These are phyloP conservation scores for Pyronema omphalodes DNA, from an alignment of 495 filamentous ascomycete genomes.

Conservation along the genomic window DNA sequence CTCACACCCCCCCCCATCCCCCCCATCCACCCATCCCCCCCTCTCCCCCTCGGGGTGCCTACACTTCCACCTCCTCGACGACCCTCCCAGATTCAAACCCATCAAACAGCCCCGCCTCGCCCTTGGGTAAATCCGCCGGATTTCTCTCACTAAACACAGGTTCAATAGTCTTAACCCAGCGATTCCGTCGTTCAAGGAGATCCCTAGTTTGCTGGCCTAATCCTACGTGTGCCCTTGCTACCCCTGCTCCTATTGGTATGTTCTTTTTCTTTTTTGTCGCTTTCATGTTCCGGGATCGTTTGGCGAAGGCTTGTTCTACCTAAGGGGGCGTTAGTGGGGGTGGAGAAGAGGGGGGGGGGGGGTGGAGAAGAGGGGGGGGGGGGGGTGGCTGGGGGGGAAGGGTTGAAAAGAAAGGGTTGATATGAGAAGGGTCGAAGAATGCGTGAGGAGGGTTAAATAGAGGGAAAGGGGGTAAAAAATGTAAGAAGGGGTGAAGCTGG, in stretches of 20 bases:
- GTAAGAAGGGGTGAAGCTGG: too few relatives aligned
- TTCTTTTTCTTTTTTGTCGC: constrained; percentile 69
- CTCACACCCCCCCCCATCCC: too few relatives aligned
- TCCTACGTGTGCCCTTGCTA: constrained; percentile 45
- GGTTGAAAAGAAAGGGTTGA: not conserved
- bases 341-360: too few relatives aligned
- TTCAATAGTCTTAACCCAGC: constrained; percentile 77
- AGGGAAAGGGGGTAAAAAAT: too few relatives aligned
- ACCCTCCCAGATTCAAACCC: too few relatives aligned
- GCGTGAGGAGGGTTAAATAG: not conserved
- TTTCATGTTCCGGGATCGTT: constrained; percentile 83
- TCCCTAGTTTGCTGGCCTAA: constrained; percentile 80
- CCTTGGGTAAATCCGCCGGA: too few relatives aligned
- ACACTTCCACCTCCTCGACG: too few relatives aligned
- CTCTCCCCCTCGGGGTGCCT: too few relatives aligned
- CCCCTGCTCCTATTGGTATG: constrained; percentile 19
- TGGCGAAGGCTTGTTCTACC: constrained; percentile 80
- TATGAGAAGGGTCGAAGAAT: not conserved
- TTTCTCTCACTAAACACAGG: constrained; percentile 47
- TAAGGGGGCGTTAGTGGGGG: not conserved
- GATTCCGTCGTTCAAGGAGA: constrained; percentile 69
- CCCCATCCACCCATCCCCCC: too few relatives aligned
- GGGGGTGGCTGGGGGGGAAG: not conserved
- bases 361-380: not conserved
- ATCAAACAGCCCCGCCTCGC: too few relatives aligned